Evolutionary conservation across 164 flowering plant genomes (phyloP).

Genomic region (Echeveria elegans): DNA sequence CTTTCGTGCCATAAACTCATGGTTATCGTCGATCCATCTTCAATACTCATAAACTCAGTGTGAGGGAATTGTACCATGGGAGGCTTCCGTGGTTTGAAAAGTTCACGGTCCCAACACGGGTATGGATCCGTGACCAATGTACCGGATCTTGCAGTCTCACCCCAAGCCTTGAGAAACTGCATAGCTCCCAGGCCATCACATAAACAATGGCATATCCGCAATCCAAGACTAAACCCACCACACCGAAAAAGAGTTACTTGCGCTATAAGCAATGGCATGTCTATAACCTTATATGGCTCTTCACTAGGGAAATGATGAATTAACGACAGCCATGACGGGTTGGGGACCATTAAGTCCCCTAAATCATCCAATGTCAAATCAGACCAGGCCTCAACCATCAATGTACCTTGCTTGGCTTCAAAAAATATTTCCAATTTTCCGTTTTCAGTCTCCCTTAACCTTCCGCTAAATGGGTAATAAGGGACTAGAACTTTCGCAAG

Average conservation of each 20-base stretch:
- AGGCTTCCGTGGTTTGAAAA: conserved; percentile 53
- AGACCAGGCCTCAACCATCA: conserved; percentile 56
- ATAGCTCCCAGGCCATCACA: conserved; percentile 93
- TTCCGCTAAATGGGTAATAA: conserved; percentile 86
- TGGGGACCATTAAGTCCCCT: conserved; percentile 62
- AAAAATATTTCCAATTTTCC: no score
- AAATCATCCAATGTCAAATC: conserved; percentile 35
- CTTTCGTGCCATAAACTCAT: conserved; percentile 33
- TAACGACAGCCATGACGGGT: conserved; percentile 68
- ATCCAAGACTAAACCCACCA: conserved; percentile 81
- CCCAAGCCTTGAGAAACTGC: conserved; percentile 81
- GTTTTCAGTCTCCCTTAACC: no score
- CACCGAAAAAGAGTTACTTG: conserved; percentile 69
- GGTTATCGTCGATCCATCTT: conserved; percentile 54
- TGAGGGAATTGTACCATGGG: conserved; percentile 50
- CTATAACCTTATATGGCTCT: conserved; percentile 50
- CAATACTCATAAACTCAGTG: conserved; percentile 46
- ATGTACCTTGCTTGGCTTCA: no score
- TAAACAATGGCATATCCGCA: conserved; percentile 76
- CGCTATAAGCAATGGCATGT: conserved; percentile 75
- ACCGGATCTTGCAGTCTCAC: conserved; percentile 51
- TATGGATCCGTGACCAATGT: conserved; percentile 23
- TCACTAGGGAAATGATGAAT: conserved; percentile 50
- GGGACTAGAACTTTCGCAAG: conserved; percentile 62
- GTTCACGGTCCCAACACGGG: conserved; percentile 76